Base-by-base conservation (phyloP, 192 early-diverging fungal species). In the Mortierella antarctica region DNA sequence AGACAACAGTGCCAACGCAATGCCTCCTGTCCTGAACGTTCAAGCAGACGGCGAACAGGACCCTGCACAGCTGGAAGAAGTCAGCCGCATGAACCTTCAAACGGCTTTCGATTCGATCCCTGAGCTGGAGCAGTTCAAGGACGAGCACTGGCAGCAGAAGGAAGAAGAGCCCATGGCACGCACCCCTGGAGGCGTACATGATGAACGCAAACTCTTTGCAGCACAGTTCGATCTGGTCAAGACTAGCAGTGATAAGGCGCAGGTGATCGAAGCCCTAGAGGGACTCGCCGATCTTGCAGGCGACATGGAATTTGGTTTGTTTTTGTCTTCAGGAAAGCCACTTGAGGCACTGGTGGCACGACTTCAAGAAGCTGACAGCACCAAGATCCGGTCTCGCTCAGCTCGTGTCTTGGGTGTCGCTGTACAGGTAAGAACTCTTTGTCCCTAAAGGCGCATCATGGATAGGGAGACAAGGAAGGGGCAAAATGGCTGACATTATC, bases 221-320 rank as follows among this genome's bases (percentile, higher is more conserved):
- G 82, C 80, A 40, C 80, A 65, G 21, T 14, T 85, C n/a, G 77
- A 68, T 2, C 59, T 69, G n/a, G 47, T 85, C 55, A 57, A 55
- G 15, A 56, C 74, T 39, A 57, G 55, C 20, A 42, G 18, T 6
- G 57, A 83, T 52, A 51, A 59, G 1, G 57, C 68, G 31, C 13
- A 53, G 6, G 47, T 86, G 17, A 14, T 82, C 11, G 56, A 63
- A n/a, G 71, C 84, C 0, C 64, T 92, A 23, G 89, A 84, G n/a
- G 85, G 72, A 14, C 56, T 91, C 53, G 76, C 84, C 20, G 89
- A 91, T 49, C 68, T 90, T 5, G 84, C 86, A 23, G 85, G 89
- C 44, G 86, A 89, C 61, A 80, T 87, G 57, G 83, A 88, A n/a
- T 84, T 89, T 62, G 90, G 90, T 9, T 70, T 87, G 8, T 77